phyloP scores from a whole-genome alignment of 768 basidiomycete genomes.

The Hypholoma fasciculare region DNA sequence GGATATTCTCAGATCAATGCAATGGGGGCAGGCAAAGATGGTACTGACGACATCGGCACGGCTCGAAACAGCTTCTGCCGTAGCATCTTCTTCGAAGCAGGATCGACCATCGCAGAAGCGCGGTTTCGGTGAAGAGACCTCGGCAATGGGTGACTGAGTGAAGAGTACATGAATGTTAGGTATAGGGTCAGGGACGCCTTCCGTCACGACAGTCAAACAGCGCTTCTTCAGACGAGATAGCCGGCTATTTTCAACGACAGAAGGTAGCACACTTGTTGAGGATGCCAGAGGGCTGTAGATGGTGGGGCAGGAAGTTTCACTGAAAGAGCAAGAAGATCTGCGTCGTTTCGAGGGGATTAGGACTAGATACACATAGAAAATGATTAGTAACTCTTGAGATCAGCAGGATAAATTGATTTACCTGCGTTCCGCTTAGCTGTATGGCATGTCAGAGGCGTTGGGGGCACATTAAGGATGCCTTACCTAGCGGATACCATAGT shows the following conservation, averaged over 20 bases:
- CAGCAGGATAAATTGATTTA: neutral
- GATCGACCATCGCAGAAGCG: neutral
- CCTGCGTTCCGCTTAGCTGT: neutral
- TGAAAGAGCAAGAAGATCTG: neutral
- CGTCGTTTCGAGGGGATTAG: neutral
- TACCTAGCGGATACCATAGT: neutral
- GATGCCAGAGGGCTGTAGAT: neutral
- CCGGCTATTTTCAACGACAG: neutral
- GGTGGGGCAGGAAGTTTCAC: neutral
- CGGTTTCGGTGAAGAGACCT: neutral
- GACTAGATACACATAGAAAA: neutral
- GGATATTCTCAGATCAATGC: neutral
- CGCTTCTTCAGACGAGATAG: neutral
- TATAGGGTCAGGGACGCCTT: neutral
- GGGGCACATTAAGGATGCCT: neutral
- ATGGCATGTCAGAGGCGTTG: neutral
- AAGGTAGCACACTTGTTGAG: neutral
- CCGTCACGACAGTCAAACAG: neutral
- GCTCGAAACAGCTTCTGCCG: neutral
- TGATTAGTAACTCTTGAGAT: neutral
- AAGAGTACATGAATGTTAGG: neutral
- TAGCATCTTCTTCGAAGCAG: neutral
- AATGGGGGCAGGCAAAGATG: neutral
- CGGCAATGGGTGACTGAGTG: neutral
- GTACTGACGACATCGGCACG: neutral